Conservation (phyloP, 2,329 filamentous ascomycete genomes). For the Akanthomyces lecanii region DNA sequence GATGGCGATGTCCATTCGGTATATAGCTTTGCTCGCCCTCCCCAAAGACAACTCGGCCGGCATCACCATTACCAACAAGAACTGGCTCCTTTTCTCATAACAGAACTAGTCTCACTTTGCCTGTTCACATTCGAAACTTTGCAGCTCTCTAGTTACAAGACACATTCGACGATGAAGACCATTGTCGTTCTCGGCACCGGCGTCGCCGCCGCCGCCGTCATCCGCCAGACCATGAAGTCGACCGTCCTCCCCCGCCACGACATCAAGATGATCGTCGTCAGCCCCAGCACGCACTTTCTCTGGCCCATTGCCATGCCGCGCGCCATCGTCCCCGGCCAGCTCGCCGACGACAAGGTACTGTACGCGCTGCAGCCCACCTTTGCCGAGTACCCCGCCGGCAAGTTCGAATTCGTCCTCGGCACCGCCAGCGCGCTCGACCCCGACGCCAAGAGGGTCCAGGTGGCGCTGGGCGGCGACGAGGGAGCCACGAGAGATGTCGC, state of each 20-base stretch:
- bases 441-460: constrained; percentile 37
- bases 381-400: constrained; percentile 40
- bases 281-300: constrained; percentile 46
- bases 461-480: constrained; percentile 31
- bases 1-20: neutral
- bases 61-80: neutral
- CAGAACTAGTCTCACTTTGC: neutral
- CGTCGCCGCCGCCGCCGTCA: constrained; percentile 41
- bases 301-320: constrained; percentile 47
- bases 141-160: neutral
- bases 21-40: neutral
- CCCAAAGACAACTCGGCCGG: no score
- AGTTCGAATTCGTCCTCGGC: constrained; percentile 51
- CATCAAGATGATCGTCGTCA: constrained; percentile 43
- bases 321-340: constrained; percentile 42
- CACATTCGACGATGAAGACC: constrained; percentile 27
- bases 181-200: constrained; percentile 50
- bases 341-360: constrained; percentile 38
- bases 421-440: constrained; percentile 43
- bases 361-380: constrained; percentile 40
- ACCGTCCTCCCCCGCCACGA: constrained; percentile 36
- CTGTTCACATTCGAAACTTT: neutral
- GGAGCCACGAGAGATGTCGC: constrained; percentile 31
- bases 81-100: neutral
- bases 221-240: constrained; percentile 48